Conservation (phyloP, 2,329 filamentous ascomycete genomes). For the Byssochlamys sp. region DNA sequence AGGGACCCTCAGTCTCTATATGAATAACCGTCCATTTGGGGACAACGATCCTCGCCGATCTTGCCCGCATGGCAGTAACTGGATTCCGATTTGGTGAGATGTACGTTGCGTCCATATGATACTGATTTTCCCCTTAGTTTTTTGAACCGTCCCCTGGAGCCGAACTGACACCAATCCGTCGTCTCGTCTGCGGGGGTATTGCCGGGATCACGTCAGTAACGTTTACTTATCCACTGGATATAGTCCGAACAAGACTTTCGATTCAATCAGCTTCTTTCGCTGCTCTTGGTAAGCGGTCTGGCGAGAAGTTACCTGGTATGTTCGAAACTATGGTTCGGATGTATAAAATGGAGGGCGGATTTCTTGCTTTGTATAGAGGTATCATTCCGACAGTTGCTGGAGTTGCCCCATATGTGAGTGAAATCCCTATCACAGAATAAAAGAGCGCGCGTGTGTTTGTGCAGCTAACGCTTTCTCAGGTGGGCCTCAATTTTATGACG, state of each 20-base stretch:
- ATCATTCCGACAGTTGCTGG: slow-evolving; percentile 90
- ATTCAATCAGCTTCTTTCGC: slow-evolving; percentile 96
- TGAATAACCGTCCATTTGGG: background rate
- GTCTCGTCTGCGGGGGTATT: slow-evolving; percentile 78
- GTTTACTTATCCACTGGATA: slow-evolving; percentile 91
- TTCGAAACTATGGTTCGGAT: slow-evolving; percentile 71
- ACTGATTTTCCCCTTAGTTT: slow-evolving; percentile 40
- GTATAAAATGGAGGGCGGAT: slow-evolving; percentile 83
- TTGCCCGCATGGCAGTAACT: background rate
- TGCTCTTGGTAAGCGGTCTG: slow-evolving; percentile 53
- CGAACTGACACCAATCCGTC: slow-evolving; percentile 61
- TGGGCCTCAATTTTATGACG: slow-evolving; percentile 96
- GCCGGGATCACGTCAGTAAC: slow-evolving; percentile 93
- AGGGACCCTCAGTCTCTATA: background rate
- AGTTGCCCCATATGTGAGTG: slow-evolving; percentile 77
- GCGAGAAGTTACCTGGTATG: slow-evolving; percentile 73
- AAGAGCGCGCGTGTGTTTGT: background rate
- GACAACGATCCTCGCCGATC: background rate
- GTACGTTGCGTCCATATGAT: background rate
- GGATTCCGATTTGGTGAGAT: background rate
- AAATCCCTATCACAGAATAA: background rate
- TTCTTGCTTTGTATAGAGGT: slow-evolving; percentile 79
- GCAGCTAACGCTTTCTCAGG: slow-evolving; percentile 38
- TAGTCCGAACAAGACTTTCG: slow-evolving; percentile 86
- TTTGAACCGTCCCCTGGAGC: slow-evolving; percentile 68